These are phyloP conservation scores for Lathyrus tuberosus DNA, from an alignment of 306 rosid species.

Conservation along the genomic window DNA sequence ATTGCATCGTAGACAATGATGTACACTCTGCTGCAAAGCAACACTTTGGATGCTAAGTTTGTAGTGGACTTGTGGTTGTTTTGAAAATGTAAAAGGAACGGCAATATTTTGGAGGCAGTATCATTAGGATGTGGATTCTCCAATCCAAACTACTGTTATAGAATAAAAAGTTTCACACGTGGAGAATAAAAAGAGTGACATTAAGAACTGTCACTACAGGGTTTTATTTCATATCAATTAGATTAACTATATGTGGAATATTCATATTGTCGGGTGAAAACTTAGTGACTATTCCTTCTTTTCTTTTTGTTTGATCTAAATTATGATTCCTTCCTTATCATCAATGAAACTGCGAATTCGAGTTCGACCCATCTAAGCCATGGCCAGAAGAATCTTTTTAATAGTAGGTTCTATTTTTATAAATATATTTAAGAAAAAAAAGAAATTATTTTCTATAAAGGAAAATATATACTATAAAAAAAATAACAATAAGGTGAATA, in stretches of 20 bases:
- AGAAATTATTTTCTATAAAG: neutral
- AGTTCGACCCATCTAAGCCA: constrained; percentile 3
- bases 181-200: constrained; percentile 52
- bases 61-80: constrained; percentile 18
- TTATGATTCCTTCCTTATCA: constrained; percentile 70
- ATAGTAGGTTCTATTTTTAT: neutral
- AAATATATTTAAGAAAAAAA: neutral
- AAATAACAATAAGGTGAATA: neutral
- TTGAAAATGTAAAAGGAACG: constrained; percentile 51
- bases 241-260: constrained; percentile 44
- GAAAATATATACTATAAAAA: neutral
- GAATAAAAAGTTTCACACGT: constrained; percentile 47
- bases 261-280: constrained; percentile 55
- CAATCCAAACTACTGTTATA: constrained; percentile 49
- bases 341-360: neutral
- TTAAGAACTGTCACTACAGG: constrained; percentile 36
- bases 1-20: too few species aligned
- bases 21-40: neutral
- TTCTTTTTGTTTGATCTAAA: neutral
- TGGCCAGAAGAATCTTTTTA: neutral
- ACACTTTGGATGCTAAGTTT: constrained; percentile 4
- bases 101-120: constrained; percentile 45
- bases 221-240: constrained; percentile 43
- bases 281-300: constrained; percentile 59
- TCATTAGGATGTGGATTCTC: constrained; percentile 63